These are phyloP conservation scores for Mycosphaerella sp. DNA, from an alignment of 2,329 filamentous ascomycete genomes.

Conservation along the genomic window DNA sequence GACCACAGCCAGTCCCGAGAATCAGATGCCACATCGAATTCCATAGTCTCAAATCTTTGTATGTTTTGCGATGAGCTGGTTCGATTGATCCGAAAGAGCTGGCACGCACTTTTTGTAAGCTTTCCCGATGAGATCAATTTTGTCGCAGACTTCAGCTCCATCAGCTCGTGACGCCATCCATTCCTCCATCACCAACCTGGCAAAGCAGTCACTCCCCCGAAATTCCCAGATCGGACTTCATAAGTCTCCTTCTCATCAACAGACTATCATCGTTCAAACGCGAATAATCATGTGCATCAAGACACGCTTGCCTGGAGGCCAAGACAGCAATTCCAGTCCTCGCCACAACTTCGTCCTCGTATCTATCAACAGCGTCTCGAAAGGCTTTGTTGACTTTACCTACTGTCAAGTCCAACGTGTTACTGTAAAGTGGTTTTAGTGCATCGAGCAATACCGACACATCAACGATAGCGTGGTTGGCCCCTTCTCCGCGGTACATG, in stretches of 20 bases:
- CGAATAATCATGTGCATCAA: constrained; percentile 22
- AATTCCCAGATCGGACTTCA: constrained; percentile 12
- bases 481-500: constrained; percentile 24
- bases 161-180: neutral
- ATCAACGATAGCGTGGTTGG: constrained; percentile 21
- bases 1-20: neutral
- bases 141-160: neutral
- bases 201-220: neutral
- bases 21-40: neutral
- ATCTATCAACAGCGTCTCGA: constrained; percentile 9
- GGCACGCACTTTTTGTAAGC: neutral
- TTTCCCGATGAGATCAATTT: neutral
- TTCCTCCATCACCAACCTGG: neutral
- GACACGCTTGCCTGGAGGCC: constrained; percentile 22
- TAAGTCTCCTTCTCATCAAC: constrained; percentile 15
- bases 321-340: constrained; percentile 19
- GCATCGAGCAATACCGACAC: constrained; percentile 13
- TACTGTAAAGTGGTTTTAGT: constrained; percentile 8
- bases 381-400: constrained; percentile 1
- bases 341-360: constrained; percentile 18
- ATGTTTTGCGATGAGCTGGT: neutral
- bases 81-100: neutral
- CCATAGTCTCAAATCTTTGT: neutral
- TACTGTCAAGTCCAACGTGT: neutral
- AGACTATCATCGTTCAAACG: constrained; percentile 18